Evolutionary conservation across 345 rosid species (phyloP).

Genomic region (Citrus medica): DNA sequence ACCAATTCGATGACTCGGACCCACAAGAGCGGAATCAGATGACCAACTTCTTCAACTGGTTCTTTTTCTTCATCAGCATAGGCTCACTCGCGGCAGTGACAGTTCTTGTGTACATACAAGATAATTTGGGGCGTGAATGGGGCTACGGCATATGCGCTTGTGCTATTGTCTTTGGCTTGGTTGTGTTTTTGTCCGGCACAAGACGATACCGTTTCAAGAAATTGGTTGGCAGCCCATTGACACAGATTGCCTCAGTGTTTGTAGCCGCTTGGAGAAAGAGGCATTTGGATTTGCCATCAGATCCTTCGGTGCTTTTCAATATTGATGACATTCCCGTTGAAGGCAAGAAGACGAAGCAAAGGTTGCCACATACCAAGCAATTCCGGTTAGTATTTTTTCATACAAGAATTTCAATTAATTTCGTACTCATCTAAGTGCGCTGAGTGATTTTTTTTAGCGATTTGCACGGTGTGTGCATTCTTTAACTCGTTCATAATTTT

Average conservation of each 20-base stretch:
- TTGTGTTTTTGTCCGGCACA: slow-evolving; percentile 70
- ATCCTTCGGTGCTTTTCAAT: slow-evolving; percentile 45
- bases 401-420: too few relatives aligned
- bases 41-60: slow-evolving; percentile 84
- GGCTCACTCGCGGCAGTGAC: slow-evolving; percentile 86
- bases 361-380: slow-evolving; percentile 66
- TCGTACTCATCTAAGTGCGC: too few relatives aligned
- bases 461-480: too few relatives aligned
- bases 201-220: slow-evolving; percentile 78
- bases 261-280: slow-evolving; percentile 73
- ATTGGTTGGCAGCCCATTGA: slow-evolving; percentile 87
- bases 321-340: slow-evolving; percentile 48
- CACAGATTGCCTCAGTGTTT: slow-evolving; percentile 72
- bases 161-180: slow-evolving; percentile 57
- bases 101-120: slow-evolving; percentile 85
- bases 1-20: slow-evolving; percentile 85
- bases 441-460: too few relatives aligned
- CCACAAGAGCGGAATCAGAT: slow-evolving; percentile 57
- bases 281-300: slow-evolving; percentile 52
- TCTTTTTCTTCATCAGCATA: slow-evolving; percentile 84
- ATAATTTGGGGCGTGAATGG: slow-evolving; percentile 77
- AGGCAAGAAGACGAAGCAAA: slow-evolving; percentile 61
- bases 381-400: slow-evolving; percentile 48
- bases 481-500: not conserved
- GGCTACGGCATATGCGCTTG: slow-evolving; percentile 86